Conservation (phyloP, 1,139 yeast species). For the Casaregolazyma suthepensis region DNA sequence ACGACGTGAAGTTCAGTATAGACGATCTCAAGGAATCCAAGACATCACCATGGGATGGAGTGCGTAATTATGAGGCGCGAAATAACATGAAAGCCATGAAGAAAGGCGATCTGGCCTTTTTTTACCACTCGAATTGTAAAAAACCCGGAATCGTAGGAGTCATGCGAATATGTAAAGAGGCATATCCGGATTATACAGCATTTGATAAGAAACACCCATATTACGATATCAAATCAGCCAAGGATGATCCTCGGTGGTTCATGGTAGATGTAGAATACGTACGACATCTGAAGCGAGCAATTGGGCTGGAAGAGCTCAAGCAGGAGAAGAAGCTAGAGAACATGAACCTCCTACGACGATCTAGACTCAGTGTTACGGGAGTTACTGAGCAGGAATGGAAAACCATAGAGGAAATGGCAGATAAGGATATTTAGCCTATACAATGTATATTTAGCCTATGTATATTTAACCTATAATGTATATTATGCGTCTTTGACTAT, state of each 20-base stretch:
- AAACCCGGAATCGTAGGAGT: slow-evolving; percentile 50
- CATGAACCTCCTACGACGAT: slow-evolving; percentile 42
- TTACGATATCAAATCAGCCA: slow-evolving; percentile 41
- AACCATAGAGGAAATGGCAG: not conserved
- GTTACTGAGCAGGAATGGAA: slow-evolving; percentile 40
- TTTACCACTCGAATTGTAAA: slow-evolving; percentile 49
- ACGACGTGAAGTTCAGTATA: slow-evolving; percentile 44
- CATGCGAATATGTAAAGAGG: slow-evolving; percentile 36
- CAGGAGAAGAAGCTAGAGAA: slow-evolving; percentile 30
- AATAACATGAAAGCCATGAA: slow-evolving; percentile 45
- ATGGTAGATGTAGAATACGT: slow-evolving; percentile 45
- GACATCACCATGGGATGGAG: slow-evolving; percentile 50
- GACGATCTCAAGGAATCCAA: slow-evolving; percentile 37
- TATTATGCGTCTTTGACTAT: slow-evolving; percentile 21
- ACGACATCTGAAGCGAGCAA: slow-evolving; percentile 38
- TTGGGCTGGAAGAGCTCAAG: slow-evolving; percentile 37
- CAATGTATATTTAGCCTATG: no score
- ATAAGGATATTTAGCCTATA: not conserved
- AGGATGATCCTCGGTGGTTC: slow-evolving; percentile 46
- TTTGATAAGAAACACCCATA: slow-evolving; percentile 40
- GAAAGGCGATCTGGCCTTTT: slow-evolving; percentile 41
- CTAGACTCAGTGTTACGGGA: slow-evolving; percentile 45
- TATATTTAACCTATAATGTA: no score
- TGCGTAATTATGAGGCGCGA: slow-evolving; percentile 49
- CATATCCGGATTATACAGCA: slow-evolving; percentile 38